phyloP scores from a whole-genome alignment of 495 filamentous ascomycete species.

The Corynascus novoguineensis region DNA sequence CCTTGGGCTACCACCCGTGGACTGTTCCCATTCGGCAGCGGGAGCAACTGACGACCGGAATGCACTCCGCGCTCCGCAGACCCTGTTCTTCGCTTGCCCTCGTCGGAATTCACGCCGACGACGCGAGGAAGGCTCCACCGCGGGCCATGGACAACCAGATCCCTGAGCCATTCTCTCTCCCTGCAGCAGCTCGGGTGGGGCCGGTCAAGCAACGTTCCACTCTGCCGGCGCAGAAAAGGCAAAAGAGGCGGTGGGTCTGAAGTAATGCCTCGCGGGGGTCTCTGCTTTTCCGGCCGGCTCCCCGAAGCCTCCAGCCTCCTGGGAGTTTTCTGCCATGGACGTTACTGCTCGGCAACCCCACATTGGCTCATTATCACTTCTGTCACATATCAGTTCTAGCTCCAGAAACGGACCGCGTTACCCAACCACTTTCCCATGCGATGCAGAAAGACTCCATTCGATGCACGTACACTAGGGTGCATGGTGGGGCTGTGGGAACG shows the following conservation, averaged over 20 bases:
- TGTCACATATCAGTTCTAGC: too few species aligned
- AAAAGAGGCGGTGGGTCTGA: background rate
- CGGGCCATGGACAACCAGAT: too few species aligned
- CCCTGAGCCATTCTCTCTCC: too few species aligned
- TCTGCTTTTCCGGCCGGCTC: background rate
- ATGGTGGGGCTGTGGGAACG: too few species aligned
- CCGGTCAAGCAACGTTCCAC: background rate
- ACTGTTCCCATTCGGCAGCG: constrained; percentile 10
- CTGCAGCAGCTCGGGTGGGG: background rate
- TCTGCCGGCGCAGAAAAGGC: background rate
- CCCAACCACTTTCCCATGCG: too few species aligned
- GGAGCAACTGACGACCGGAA: constrained; percentile 9
- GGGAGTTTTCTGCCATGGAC: too few species aligned
- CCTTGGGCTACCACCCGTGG: background rate
- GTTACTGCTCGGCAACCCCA: too few species aligned
- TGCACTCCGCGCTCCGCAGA: constrained; percentile 7
- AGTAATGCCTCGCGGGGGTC: background rate
- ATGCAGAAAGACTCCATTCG: too few species aligned
- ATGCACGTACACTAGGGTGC: too few species aligned
- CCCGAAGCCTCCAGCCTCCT: background rate
- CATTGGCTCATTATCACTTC: too few species aligned
- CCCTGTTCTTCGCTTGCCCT: background rate
- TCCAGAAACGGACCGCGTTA: too few species aligned
- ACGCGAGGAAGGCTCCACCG: background rate
- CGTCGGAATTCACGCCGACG: background rate